These are phyloP conservation scores for Dendrobium officinale DNA, from an alignment of 106 monocot genomes.

Conservation along the genomic window DNA sequence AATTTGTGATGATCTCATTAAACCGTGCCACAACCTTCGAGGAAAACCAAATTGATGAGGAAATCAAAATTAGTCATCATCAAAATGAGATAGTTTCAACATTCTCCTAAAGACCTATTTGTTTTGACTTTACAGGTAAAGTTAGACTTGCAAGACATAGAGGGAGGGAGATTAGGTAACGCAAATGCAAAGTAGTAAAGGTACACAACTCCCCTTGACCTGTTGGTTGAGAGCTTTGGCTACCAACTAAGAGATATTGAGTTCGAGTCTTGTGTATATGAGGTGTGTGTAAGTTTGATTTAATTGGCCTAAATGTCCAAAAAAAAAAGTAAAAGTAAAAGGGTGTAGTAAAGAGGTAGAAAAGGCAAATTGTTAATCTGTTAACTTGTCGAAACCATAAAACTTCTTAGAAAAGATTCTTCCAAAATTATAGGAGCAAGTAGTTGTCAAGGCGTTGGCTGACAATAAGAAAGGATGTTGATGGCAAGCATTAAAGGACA, in stretches of 20 bases:
- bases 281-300: no score
- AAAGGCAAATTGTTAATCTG: background rate
- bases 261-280: no score
- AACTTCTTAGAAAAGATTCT: background rate
- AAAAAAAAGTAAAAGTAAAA: background rate
- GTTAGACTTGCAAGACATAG: background rate
- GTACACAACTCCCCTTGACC: no score
- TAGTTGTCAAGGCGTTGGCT: background rate
- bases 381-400: background rate
- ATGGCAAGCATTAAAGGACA: background rate
- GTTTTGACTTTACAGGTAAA: background rate
- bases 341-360: background rate
- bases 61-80: background rate
- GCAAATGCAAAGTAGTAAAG: no score
- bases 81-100: background rate
- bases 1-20: conserved; percentile 91
- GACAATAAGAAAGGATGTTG: background rate
- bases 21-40: conserved; percentile 90
- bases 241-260: no score
- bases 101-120: background rate
- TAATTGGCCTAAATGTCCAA: no score
- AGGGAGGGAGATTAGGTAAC: no score
- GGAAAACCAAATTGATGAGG: background rate
- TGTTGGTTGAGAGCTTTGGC: no score
- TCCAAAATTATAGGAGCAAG: background rate